These are phyloP conservation scores for Peribolospora kevripleyi DNA, from an alignment of 768 basidiomycete species.

Conservation along the genomic window DNA sequence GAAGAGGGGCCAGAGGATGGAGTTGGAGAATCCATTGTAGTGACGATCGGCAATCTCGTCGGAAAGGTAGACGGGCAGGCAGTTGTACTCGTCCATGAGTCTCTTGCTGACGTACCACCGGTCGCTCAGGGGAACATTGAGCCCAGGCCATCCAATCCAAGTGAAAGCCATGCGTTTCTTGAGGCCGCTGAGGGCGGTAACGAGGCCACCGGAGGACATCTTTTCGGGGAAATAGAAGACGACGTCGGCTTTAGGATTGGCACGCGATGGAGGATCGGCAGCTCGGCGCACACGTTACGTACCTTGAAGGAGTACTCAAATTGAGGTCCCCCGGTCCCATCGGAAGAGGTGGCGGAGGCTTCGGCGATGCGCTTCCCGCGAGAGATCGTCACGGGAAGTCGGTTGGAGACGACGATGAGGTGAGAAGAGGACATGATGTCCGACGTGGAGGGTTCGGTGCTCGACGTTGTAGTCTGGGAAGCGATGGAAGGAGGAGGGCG, in stretches of 20 bases:
- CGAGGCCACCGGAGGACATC: constrained; percentile 96
- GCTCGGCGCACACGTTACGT: neutral
- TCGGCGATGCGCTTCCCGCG: neutral
- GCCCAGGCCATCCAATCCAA: constrained; percentile 86
- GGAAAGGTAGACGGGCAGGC: constrained; percentile 91
- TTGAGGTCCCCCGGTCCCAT: constrained; percentile 25
- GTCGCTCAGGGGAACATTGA: constrained; percentile 80
- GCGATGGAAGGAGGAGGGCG: too few relatives aligned
- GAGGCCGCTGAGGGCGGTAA: constrained; percentile 87
- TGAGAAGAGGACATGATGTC: constrained; percentile 19
- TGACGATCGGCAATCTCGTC: constrained; percentile 96
- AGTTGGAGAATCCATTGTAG: constrained; percentile 97
- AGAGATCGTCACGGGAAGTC: constrained; percentile 72
- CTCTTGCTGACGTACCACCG: constrained; percentile 73
- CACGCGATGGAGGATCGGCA: too few relatives aligned
- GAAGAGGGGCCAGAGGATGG: constrained; percentile 97
- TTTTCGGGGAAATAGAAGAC: constrained; percentile 20
- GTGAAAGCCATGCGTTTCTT: constrained; percentile 96
- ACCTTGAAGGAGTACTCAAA: constrained; percentile 55
- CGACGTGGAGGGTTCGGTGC: neutral
- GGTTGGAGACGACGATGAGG: constrained; percentile 86
- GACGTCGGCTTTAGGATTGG: too few relatives aligned
- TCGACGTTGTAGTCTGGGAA: too few relatives aligned
- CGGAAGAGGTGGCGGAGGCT: constrained; percentile 31
- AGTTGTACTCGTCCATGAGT: constrained; percentile 81